Conservation (phyloP, 495 filamentous ascomycete species). For the Penicillium ochrochloron region DNA sequence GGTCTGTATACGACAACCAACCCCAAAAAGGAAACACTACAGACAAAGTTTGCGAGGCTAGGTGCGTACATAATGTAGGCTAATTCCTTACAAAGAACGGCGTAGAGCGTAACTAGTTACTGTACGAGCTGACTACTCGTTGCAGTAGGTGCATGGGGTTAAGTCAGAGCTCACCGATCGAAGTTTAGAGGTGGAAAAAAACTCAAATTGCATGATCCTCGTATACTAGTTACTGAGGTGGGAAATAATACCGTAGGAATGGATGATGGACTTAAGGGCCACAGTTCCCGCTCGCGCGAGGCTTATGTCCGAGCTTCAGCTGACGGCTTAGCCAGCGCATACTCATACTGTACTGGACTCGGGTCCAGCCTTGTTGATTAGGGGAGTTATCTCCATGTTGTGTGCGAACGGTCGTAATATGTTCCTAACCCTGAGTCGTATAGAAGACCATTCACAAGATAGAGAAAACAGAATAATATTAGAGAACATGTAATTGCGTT, state of each 20-base stretch:
- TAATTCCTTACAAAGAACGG: not conserved
- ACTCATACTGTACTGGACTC: not conserved
- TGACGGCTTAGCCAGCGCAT: not conserved
- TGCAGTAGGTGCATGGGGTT: not conserved
- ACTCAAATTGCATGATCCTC: constrained; percentile 16
- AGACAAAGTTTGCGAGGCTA: too few relatives aligned
- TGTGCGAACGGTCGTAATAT: not conserved
- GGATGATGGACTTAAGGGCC: constrained; percentile 12
- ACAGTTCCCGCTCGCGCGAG: not conserved
- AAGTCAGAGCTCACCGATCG: not conserved
- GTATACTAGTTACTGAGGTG: constrained; percentile 7
- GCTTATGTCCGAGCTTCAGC: constrained; percentile 20
- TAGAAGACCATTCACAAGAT: too few relatives aligned
- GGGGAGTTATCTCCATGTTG: not conserved
- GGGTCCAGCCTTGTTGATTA: not conserved
- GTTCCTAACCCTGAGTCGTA: not conserved
- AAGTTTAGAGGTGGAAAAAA: not conserved
- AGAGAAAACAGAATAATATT: not conserved
- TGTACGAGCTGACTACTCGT: not conserved
- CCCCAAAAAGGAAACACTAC: not conserved
- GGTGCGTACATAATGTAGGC: not conserved
- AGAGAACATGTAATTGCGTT: not conserved
- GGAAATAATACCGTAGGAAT: not conserved
- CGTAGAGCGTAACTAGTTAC: too few relatives aligned
- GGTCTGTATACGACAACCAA: not conserved